A percentile compares a stretch with the other conserved stretches of the same genome.
These are phyloP conservation scores for Fusarium armeniacum DNA, from an alignment of 2,329 filamentous ascomycete genomes.

Conservation along the genomic window DNA sequence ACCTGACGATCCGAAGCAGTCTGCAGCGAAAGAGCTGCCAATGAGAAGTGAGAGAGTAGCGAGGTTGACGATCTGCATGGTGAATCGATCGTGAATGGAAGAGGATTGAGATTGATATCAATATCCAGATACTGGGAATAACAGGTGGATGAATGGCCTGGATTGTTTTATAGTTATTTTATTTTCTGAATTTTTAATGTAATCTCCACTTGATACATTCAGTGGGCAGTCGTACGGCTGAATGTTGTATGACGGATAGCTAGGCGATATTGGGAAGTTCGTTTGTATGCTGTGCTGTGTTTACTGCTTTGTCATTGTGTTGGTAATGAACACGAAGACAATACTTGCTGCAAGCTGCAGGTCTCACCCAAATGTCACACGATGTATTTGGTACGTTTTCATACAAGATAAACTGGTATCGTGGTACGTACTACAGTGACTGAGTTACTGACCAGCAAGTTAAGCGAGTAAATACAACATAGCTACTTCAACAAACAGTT, in stretches of 20 bases:
- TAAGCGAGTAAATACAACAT: not conserved
- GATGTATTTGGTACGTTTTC: not conserved
- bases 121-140: too few relatives aligned
- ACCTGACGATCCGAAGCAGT: not conserved
- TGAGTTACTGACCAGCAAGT: not conserved
- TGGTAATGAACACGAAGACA: not conserved
- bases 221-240: too few relatives aligned
- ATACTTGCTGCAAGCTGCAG: not conserved
- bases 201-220: not conserved
- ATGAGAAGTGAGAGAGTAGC: not conserved
- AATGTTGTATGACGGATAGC: fast-evolving
- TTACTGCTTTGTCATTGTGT: not conserved
- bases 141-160: too few relatives aligned
- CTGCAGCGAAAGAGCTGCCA: not conserved
- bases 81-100: too few relatives aligned
- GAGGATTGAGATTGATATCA: not conserved
- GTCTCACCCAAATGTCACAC: not conserved
- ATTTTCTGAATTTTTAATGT: too few relatives aligned
- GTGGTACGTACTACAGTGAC: too few relatives aligned
- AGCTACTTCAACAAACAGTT: not conserved
- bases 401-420: too few relatives aligned
- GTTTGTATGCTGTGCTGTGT: not conserved
- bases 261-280: not conserved
- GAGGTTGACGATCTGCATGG: not conserved
- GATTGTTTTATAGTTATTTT: not conserved